Evolutionary conservation across 2,329 filamentous ascomycete genomes (phyloP).

Genomic region (Blastomyces parvus): DNA sequence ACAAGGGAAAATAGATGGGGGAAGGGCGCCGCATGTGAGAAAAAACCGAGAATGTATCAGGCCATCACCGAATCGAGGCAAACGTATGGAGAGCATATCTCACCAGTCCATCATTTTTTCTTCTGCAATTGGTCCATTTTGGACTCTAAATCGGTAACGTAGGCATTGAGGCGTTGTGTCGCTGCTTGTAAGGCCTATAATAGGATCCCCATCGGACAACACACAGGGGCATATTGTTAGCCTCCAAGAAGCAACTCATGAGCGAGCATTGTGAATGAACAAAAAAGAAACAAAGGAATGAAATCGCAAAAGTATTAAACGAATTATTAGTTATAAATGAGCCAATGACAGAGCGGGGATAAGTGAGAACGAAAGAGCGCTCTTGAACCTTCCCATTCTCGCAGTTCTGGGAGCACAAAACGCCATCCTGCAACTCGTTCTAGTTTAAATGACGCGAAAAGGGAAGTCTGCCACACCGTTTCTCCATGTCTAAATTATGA

Average conservation of each 20-base stretch:
- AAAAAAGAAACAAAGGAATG: neutral
- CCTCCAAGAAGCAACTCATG: slow-evolving; percentile 4
- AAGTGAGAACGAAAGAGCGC: neutral
- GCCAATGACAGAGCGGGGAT: neutral
- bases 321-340: neutral
- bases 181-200: slow-evolving; percentile 72
- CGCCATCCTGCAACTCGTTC: neutral
- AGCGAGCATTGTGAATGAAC: neutral
- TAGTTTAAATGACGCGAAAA: neutral
- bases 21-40: neutral
- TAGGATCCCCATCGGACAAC: slow-evolving; percentile 14
- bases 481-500: neutral
- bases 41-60: neutral
- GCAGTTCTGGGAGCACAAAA: neutral
- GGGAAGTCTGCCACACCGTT: neutral
- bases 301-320: neutral
- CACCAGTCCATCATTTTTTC: slow-evolving; percentile 46
- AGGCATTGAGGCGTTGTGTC: slow-evolving; percentile 74
- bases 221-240: slow-evolving; percentile 10
- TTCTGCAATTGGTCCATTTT: slow-evolving; percentile 61
- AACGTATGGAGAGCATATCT: slow-evolving; percentile 2
- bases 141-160: slow-evolving; percentile 72
- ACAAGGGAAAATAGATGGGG: neutral
- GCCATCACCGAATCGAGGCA: neutral
- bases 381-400: neutral